phyloP scores from a whole-genome alignment of 352 stramenopile genomes.

The Detonula confervacea region DNA sequence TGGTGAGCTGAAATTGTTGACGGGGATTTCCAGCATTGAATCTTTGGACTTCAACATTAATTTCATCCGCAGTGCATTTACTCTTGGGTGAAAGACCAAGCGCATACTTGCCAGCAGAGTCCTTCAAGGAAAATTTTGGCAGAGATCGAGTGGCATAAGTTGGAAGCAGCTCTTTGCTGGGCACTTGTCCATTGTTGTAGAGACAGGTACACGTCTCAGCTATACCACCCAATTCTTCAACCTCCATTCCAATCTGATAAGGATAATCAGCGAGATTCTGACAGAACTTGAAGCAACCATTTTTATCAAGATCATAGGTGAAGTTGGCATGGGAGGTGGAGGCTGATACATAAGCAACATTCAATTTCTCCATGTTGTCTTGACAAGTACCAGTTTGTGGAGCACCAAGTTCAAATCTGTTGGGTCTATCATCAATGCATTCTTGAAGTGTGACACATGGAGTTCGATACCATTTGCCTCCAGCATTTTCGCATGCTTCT shows the following conservation, averaged over 20 bases:
- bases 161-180: slow-evolving; percentile 4
- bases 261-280: slow-evolving; percentile 6
- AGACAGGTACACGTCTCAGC: slow-evolving; percentile 1
- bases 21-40: not conserved
- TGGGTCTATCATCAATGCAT: slow-evolving; percentile 30
- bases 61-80: slow-evolving; percentile 6
- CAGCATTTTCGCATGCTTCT: slow-evolving; percentile 43
- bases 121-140: slow-evolving; percentile 15
- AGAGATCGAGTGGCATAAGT: slow-evolving; percentile 9
- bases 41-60: slow-evolving; percentile 5
- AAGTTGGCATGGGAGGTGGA: not conserved
- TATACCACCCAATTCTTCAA: no score
- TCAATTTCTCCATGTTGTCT: not conserved
- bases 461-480: slow-evolving; percentile 23
- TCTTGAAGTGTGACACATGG: slow-evolving; percentile 39
- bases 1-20: slow-evolving; percentile 11
- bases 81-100: not conserved
- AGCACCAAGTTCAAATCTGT: slow-evolving; percentile 15
- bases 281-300: slow-evolving; percentile 19
- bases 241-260: slow-evolving; percentile 21
- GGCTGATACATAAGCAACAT: slow-evolving; percentile 17
- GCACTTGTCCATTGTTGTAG: slow-evolving; percentile 13
- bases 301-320: no score
- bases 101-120: not conserved
- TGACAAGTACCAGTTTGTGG: slow-evolving; percentile 7